Base-by-base conservation (phyloP, 371 early-diverging fungal species). In the Syncephalastrum sp. region DNA sequence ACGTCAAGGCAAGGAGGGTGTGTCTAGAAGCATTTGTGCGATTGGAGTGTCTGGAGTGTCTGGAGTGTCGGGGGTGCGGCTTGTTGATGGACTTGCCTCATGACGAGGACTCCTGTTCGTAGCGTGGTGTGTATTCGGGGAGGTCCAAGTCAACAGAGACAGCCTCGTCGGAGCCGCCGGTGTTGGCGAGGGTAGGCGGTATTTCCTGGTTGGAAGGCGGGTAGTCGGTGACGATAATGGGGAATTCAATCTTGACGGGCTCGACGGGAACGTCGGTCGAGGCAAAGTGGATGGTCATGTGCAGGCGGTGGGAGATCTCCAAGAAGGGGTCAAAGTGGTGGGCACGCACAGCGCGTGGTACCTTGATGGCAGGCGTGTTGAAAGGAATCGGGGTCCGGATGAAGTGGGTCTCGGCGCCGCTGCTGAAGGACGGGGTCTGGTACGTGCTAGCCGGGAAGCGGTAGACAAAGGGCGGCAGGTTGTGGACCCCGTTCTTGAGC, bases 51-150 rank as follows among this genome's bases (percentile, higher is more conserved):
- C 12, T n/a, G 38, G 38, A 33, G 33, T 33, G 33, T 33, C n/a
- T n/a, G n/a, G n/a, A 27, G 27, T 0, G 38, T 33, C 21, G 21
- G 21, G 38, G 2, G 38, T 12, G 38, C 38, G 38, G 10, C 10
- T 10, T 10, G 10, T 33, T 33, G 10, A 21, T 10, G 38, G 38
- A 2, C 12, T 10, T 29, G 4, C 3, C 7, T 33, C 38, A 33
- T 33, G 38, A 33, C 2, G 38, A 33, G 10, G 38, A 33, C 38
- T 33, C 38, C 10, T 49, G 50, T 15, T 56, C 57, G 43, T 77
- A 77, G 14, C 67, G 65, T 23, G 77, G 77, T 14, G 77, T 77
- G 47, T 78, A 78, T 59, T 78, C 78, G 10, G 78, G 78, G 25
- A 78, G 44, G 56, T 74, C 78, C 6, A 78, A 53, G 47, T 78